Conservation (phyloP, 495 filamentous ascomycete genomes). For the Lasiosphaeria hispida region DNA sequence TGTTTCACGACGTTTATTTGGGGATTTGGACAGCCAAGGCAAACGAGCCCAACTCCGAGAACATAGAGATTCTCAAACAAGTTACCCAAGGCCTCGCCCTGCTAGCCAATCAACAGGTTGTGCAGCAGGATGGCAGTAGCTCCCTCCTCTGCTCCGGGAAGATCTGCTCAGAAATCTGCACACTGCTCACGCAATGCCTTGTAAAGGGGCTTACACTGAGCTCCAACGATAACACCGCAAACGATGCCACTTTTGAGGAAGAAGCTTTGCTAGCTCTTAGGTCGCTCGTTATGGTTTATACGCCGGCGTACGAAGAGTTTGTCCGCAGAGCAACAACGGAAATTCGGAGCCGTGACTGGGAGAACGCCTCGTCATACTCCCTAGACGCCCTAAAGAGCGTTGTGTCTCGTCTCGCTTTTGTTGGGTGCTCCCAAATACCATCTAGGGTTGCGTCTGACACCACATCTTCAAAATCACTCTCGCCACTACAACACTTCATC, state of each 20-base stretch:
- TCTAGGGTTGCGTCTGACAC: constrained; percentile 8
- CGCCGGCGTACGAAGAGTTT: constrained; percentile 32
- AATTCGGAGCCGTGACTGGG: constrained; percentile 32
- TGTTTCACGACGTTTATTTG: constrained; percentile 42
- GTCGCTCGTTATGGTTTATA: constrained; percentile 35
- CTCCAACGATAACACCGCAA: constrained; percentile 27
- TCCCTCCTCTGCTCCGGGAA: constrained; percentile 31
- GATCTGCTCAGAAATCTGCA: constrained; percentile 36
- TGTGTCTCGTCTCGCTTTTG: constrained; percentile 31
- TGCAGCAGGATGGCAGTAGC: constrained; percentile 13
- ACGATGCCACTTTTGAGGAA: constrained; percentile 33
- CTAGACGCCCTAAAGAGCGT: constrained; percentile 26
- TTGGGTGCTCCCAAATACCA: constrained; percentile 35
- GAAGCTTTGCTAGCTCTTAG: constrained; percentile 40
- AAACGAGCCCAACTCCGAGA: constrained; percentile 24
- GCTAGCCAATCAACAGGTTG: constrained; percentile 34
- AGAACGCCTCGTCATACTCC: constrained; percentile 24
- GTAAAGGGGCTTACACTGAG: constrained; percentile 25
- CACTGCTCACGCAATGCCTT: constrained; percentile 22
- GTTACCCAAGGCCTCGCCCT: constrained; percentile 39
- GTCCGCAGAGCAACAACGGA: constrained; percentile 19
- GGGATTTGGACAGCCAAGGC: constrained; percentile 36
- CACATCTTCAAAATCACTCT: constrained; percentile 8
- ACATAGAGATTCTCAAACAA: constrained; percentile 36
- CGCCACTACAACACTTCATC: constrained; percentile 29